Evolutionary conservation across 805 yeast genomes (phyloP), one percentile per base, ranked within the genome.

Genomic region (Blastobotrys attinorum): DNA sequence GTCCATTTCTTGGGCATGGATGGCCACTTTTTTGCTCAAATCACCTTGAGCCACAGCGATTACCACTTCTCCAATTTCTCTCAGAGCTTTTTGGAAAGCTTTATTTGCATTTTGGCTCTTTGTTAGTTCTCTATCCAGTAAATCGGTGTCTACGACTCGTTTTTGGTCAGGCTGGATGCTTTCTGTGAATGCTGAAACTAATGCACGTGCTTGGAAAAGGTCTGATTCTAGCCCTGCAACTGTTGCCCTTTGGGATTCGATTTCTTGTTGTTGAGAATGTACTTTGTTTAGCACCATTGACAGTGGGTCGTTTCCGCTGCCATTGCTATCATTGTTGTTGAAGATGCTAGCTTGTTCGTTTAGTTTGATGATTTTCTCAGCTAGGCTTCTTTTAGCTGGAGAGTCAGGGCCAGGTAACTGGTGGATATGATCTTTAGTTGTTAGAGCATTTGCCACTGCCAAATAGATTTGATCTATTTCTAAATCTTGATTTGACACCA

Each of bases 1-100:
- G 60, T 83, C 88, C 45, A 75, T 70, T 58, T 83, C 89, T 34
- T 75, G 78, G 21, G 76, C 71, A 58, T 81, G 86, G 45, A 83
- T 75, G 46, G 75, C 79, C 22, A 85, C 94, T 58, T 84, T 84
- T 54, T 84, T 84, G 23, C 87, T 77, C 54, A 86, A 69, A 57
- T 86, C 95, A 40, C 96, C 96, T 75, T 79, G 81, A 16, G 95
- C 92, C 20, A 86, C 95, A 13, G 90, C 84, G 32, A 83, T 81
- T 17, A 86, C 89, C 17, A 86, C 94, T 31, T 85, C 82, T 22
- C 94, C 94, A 25, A 86, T 83, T 55, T 86, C 94, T 45, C 77
- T 73, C 27, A 83, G 64, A 3, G 89, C 88, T 56, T 75, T 74
- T 54, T 77, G 79, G 56, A 64, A 64, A 3, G 88, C 89, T 45